phyloP scores from a whole-genome alignment of 768 basidiomycete species.

The Tephrocybe rancida region DNA sequence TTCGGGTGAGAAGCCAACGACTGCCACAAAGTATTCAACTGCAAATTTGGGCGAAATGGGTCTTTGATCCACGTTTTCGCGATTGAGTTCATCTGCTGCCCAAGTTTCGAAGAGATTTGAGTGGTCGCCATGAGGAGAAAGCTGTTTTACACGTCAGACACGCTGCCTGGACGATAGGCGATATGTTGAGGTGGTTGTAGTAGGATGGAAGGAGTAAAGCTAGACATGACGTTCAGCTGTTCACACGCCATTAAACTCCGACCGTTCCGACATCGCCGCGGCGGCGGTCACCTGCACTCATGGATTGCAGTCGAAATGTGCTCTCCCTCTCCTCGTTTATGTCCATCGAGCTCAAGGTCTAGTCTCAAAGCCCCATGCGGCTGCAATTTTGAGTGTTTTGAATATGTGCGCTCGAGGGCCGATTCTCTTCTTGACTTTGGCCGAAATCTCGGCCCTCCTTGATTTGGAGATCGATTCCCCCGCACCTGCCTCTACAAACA shows the following conservation, averaged over 20 bases:
- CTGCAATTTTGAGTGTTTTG: too few species aligned
- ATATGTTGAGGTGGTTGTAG: neutral
- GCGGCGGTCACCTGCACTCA: too few species aligned
- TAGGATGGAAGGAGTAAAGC: neutral
- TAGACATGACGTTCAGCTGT: neutral
- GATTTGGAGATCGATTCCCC: too few species aligned
- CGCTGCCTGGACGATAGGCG: neutral
- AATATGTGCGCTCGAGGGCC: too few species aligned
- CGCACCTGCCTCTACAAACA: too few species aligned
- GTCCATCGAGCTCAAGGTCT: too few species aligned
- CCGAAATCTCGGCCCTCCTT: too few species aligned
- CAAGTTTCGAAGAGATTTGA: conserved; percentile 34
- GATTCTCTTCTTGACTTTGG: too few species aligned
- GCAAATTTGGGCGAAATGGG: conserved; percentile 77
- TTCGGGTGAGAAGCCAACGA: conserved; percentile 71
- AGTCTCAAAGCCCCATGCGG: too few species aligned
- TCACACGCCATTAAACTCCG: conserved; percentile 7
- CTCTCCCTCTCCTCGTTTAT: too few species aligned
- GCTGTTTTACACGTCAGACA: neutral
- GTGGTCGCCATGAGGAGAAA: conserved; percentile 20
- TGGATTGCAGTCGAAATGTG: too few species aligned
- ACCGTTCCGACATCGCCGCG: neutral
- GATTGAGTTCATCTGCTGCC: conserved; percentile 53
- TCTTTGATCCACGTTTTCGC: conserved; percentile 70
- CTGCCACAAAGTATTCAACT: conserved; percentile 65